Base-by-base conservation (phyloP, 1,284 basidiomycete genomes). In the Sanguinoderma infundibulare region DNA sequence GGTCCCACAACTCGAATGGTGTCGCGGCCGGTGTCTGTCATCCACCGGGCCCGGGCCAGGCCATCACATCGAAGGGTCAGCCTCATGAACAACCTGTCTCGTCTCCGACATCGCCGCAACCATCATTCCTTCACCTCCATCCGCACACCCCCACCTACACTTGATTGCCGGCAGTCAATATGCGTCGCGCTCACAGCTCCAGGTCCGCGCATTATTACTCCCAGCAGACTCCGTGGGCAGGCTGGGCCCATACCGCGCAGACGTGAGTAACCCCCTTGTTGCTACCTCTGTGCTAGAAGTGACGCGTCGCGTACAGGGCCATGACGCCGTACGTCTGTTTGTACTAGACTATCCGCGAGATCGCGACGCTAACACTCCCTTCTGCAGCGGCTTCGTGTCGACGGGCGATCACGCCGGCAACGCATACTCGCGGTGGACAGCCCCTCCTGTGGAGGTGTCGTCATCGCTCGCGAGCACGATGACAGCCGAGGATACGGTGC, bases 151-250 rank as follows among this genome's bases (percentile, higher is more conserved):
- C 15, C 14, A 5, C 9, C 3, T 24, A 14, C 12, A 44, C 24
- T 26, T 44, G 42, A 26, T 44, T 44, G 42, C 42, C 26, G 24
- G 42, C 24, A 44, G 42, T 44, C 42, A 44, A 44, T 5, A 44
- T 44, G 42, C 42, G 22, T 44, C 26, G 42, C 22, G 42, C 22
- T 15, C 26, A 14, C 42, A 44, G 42, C 26, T 15, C 42, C 4
- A 44, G 42, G 24, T 44, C 24, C 42, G 8, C 42, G 5, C 22
- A n/a, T 5, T 40, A 87, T 81, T 1, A 44, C 26, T 14, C 42
- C 12, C 42, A 44, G 24, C 22, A 24, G 15, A 26, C 42, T 26
- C 26, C 24, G 24, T 26, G 42, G 42, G 42, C 22, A n/a, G n/a
- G n/a, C 10, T 44, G 42, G 42, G 14, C 42, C 3, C 42, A 22